Percentiles rank a stretch among this genome's conserved stretches.
Evolutionary conservation across 352 stramenopile genomes (phyloP).

Genomic region (Phytophthora citrophthora): DNA sequence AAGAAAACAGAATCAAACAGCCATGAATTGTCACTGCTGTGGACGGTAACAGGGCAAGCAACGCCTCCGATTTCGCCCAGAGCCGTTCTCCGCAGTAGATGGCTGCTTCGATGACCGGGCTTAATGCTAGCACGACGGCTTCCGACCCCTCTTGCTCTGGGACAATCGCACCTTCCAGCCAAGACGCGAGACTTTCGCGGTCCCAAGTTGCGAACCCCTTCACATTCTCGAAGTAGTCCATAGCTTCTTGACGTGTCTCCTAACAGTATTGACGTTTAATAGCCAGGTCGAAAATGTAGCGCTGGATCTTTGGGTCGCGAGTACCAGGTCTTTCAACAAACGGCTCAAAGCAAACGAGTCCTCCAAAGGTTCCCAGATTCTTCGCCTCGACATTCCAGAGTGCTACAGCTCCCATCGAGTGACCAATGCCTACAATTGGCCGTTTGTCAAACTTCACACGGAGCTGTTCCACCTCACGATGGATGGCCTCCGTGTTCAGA

Average conservation of each 20-base stretch:
- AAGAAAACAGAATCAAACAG: slow-evolving; percentile 19
- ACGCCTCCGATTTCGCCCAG: slow-evolving; percentile 36
- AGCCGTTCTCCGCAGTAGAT: slow-evolving; percentile 23
- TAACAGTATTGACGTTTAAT: slow-evolving; percentile 4
- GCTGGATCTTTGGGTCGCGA: slow-evolving; percentile 4
- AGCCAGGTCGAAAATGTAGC: slow-evolving; percentile 13
- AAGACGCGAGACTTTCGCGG: slow-evolving; percentile 12
- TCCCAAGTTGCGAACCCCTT: slow-evolving; percentile 39
- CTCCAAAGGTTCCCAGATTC: slow-evolving; percentile 39
- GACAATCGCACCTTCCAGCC: slow-evolving; percentile 40
- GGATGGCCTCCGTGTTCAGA: slow-evolving; percentile 16
- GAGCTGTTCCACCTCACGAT: slow-evolving; percentile 13
- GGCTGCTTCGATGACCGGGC: slow-evolving; percentile 28
- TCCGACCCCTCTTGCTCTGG: slow-evolving; percentile 8
- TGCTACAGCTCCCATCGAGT: slow-evolving; percentile 37
- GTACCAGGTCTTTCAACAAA: slow-evolving; percentile 4
- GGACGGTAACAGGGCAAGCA: slow-evolving; percentile 33
- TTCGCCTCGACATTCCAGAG: slow-evolving; percentile 34
- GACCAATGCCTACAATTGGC: slow-evolving; percentile 50
- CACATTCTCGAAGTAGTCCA: slow-evolving; percentile 12
- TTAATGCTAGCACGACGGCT: slow-evolving; percentile 24
- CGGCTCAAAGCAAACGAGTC: slow-evolving; percentile 42
- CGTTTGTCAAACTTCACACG: not conserved
- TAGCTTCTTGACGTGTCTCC: slow-evolving; percentile 5
- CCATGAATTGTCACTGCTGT: slow-evolving; percentile 20